A percentile compares a stretch with the other conserved stretches of the same genome.
Conservation (phyloP, 2,329 filamentous ascomycete species). For the Ascochyta lentis region DNA sequence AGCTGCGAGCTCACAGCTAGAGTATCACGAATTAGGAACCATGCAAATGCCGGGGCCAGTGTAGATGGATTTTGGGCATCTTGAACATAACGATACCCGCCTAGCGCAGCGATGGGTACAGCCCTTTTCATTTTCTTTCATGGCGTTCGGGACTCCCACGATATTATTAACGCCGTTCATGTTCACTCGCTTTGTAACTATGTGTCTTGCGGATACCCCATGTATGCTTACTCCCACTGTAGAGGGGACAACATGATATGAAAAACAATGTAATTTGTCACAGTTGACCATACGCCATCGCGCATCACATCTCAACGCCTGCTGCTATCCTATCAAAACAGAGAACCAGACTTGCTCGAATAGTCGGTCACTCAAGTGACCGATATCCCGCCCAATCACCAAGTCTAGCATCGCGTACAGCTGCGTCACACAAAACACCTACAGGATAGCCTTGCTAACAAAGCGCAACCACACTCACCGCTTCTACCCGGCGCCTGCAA, state of each 20-base stretch:
- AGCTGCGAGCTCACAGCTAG: not conserved
- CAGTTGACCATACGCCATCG: not conserved
- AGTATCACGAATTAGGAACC: constrained; percentile 8
- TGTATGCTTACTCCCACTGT: constrained; percentile 16
- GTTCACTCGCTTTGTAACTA: constrained; percentile 5
- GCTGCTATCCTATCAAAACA: not conserved
- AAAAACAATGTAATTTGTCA: constrained; percentile 5
- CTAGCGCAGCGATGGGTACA: constrained; percentile 32
- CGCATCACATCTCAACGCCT: not conserved
- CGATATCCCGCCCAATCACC: not conserved
- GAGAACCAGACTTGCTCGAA: not conserved
- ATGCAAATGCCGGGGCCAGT: not conserved
- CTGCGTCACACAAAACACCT: constrained; percentile 3
- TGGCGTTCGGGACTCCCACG: constrained; percentile 1
- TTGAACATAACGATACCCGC: constrained; percentile 18
- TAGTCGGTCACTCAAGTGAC: not conserved
- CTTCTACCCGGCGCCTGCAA: constrained; percentile 6
- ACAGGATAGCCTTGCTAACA: constrained; percentile 16
- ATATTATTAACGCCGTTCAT: constrained; percentile 1
- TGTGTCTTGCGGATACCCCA: constrained; percentile 8
- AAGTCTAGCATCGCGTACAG: not conserved
- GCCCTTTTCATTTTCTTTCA: not conserved
- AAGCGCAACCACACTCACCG: constrained; percentile 9
- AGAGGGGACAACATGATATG: not conserved
- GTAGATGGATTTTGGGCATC: constrained; percentile 13